These are phyloP conservation scores for Monosporascus sp. DNA, from an alignment of 2,329 filamentous ascomycete species.

Conservation along the genomic window DNA sequence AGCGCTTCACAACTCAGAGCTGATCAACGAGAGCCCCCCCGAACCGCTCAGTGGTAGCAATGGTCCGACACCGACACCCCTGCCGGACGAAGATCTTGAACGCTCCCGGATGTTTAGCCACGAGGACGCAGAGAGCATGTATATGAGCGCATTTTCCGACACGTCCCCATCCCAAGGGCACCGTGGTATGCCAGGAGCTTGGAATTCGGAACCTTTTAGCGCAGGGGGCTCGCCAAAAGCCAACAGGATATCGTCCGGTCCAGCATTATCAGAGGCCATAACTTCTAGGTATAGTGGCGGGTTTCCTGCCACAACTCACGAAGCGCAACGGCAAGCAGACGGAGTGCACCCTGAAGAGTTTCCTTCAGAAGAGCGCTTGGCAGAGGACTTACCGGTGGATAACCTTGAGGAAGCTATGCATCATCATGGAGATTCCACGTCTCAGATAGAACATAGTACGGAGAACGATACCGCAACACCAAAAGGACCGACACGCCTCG, in stretches of 20 bases:
- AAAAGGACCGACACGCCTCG: constrained; percentile 47
- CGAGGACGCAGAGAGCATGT: constrained; percentile 81
- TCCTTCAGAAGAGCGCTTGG: neutral
- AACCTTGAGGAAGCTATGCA: constrained; percentile 19
- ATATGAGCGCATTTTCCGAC: constrained; percentile 68
- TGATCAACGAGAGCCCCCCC: constrained; percentile 3
- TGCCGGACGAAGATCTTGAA: constrained; percentile 41
- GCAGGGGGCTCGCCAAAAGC: constrained; percentile 13
- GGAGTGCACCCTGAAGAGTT: neutral
- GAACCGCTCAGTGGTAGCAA: constrained; percentile 19
- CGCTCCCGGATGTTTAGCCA: constrained; percentile 70
- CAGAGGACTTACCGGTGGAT: constrained; percentile 7
- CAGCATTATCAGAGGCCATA: neutral
- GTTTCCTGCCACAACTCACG: neutral
- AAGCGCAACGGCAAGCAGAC: neutral
- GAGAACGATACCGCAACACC: constrained; percentile 44
- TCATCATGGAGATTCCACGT: constrained; percentile 9
- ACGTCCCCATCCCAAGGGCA: constrained; percentile 27
- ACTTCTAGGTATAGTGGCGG: neutral
- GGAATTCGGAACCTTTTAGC: constrained; percentile 37
- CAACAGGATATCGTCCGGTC: constrained; percentile 6
- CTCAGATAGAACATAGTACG: constrained; percentile 9
- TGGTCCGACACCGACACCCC: constrained; percentile 21
- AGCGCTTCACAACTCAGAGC: constrained; percentile 7
- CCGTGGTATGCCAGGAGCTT: constrained; percentile 46